These are phyloP conservation scores for Penicillium goetzii DNA, from an alignment of 495 filamentous ascomycete genomes.

Conservation along the genomic window DNA sequence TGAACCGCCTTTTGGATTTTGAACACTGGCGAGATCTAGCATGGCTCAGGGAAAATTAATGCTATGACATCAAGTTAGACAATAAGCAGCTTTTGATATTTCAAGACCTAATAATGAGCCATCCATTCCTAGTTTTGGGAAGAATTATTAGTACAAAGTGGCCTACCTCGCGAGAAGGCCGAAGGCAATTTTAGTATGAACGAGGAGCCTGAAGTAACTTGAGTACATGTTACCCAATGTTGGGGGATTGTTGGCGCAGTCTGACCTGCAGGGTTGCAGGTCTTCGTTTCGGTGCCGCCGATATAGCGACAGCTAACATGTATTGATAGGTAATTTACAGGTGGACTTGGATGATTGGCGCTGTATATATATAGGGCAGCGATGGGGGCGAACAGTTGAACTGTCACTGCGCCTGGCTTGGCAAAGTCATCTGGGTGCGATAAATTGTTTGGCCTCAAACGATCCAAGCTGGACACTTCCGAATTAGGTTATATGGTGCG, in stretches of 20 bases:
- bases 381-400: not conserved
- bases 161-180: no score
- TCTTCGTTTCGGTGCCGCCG: not conserved
- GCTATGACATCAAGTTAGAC: not conserved
- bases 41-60: no score
- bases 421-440: conserved; percentile 3
- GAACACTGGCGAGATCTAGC: not conserved
- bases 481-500: conserved; percentile 15
- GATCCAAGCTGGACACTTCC: conserved; percentile 4
- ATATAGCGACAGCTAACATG: not conserved
- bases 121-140: no score
- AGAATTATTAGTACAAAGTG: no score
- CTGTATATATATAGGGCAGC: not conserved
- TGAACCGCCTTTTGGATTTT: not conserved
- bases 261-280: no score
- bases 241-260: not conserved
- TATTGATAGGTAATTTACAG: not conserved
- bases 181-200: no score
- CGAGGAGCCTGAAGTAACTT: no score
- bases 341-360: not conserved
- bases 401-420: not conserved
- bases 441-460: not conserved
- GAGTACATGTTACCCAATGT: not conserved
- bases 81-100: not conserved
- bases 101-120: no score